These are phyloP conservation scores for Trametes maxima DNA, from an alignment of 768 basidiomycete species.

Conservation along the genomic window DNA sequence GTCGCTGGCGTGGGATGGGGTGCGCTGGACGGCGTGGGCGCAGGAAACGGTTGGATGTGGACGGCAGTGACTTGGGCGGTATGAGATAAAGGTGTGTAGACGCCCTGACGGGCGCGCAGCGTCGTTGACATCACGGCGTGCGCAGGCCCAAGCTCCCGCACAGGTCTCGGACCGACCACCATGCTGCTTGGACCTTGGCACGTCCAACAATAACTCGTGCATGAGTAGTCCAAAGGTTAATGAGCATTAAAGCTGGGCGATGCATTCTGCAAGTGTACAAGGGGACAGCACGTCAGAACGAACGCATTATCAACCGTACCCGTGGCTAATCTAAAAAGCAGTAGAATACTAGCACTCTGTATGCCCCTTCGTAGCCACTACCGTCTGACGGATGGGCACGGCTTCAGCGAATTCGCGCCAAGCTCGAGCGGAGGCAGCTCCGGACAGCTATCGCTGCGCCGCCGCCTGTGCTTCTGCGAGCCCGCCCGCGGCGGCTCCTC, in stretches of 20 bases:
- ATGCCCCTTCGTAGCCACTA: background rate
- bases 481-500: background rate
- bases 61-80: background rate
- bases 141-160: background rate
- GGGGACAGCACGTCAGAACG: background rate
- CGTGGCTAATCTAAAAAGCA: too few species aligned
- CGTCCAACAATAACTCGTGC: too few species aligned
- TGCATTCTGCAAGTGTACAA: too few species aligned
- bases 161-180: background rate
- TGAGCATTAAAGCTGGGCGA: too few species aligned
- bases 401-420: background rate
- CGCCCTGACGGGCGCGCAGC: background rate
- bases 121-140: slow-evolving; percentile 13
- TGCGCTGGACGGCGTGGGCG: background rate
- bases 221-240: too few species aligned
- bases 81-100: background rate
- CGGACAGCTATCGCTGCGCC: slow-evolving; percentile 20
- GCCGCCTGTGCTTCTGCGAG: background rate
- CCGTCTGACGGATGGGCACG: background rate
- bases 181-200: background rate
- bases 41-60: background rate
- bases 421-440: slow-evolving; percentile 20
- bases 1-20: background rate
- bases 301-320: background rate
- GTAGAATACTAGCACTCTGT: too few species aligned